Conservation (phyloP, 208 protist species). For the Tritrichomonas foetus region DNA sequence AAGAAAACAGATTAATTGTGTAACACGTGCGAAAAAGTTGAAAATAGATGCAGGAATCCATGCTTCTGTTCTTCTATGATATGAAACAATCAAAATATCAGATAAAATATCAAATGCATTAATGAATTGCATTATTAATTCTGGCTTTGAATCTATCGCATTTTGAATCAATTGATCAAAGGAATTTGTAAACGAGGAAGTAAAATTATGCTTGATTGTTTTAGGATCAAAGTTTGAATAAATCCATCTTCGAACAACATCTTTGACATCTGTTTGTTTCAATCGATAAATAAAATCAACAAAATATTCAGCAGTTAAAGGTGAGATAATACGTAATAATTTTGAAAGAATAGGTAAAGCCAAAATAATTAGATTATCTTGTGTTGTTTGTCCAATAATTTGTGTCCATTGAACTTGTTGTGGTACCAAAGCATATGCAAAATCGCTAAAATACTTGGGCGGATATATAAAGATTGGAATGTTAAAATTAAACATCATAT, state of each 20-base stretch:
- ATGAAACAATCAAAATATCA: not conserved
- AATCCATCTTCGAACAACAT: not conserved
- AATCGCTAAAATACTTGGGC: not conserved
- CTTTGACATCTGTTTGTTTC: not conserved
- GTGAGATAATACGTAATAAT: not conserved
- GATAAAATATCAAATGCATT: not conserved
- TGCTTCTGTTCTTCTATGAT: not conserved
- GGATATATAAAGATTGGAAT: not conserved
- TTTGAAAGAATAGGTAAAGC: not conserved
- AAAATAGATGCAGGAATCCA: not conserved
- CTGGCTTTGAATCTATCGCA: not conserved
- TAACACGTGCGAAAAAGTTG: not conserved
- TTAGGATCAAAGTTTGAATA: not conserved
- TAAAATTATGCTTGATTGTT: not conserved
- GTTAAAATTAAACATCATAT: not conserved
- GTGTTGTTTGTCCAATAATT: not conserved
- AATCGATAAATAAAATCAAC: not conserved
- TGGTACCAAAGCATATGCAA: not conserved
- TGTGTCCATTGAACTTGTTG: not conserved
- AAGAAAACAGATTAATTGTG: not conserved
- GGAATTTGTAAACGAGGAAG: not conserved
- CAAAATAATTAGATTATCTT: not conserved
- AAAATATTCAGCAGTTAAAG: not conserved
- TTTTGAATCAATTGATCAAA: not conserved
- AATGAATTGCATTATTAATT: not conserved